A percentile compares a stretch with the other conserved stretches of the same genome.
Evolutionary conservation across 148 eudicot species (phyloP).

Genomic region (Fallopia convolvulus): DNA sequence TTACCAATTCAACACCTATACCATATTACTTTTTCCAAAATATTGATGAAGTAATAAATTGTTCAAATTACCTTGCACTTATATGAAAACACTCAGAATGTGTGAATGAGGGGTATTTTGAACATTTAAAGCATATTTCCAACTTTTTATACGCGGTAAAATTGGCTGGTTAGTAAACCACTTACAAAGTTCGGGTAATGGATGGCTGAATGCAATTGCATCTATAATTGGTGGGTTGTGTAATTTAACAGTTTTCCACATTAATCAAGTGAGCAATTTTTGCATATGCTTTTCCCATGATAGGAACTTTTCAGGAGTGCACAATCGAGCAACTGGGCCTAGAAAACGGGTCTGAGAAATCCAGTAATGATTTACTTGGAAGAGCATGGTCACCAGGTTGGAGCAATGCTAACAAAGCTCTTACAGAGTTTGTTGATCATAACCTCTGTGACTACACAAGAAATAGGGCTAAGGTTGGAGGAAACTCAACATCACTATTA

Average conservation of each 20-base stretch:
- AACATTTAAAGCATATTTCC: background rate
- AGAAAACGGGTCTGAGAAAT: constrained; percentile 75
- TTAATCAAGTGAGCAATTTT: background rate
- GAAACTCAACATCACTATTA: constrained; percentile 70
- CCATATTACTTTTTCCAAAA: background rate
- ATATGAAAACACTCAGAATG: background rate
- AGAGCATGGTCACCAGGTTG: constrained; percentile 97
- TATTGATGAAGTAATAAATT: background rate
- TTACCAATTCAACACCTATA: background rate
- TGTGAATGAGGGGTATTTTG: background rate
- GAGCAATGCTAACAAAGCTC: constrained; percentile 71
- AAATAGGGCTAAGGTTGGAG: constrained; percentile 47
- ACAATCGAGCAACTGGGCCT: constrained; percentile 74
- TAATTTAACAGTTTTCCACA: background rate
- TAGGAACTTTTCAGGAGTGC: constrained; percentile 44
- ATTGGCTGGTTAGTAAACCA: background rate
- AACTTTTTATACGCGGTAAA: background rate
- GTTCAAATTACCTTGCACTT: background rate
- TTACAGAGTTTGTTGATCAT: constrained; percentile 59
- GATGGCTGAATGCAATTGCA: background rate
- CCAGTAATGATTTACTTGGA: constrained; percentile 83
- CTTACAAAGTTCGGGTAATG: background rate
- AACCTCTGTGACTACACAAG: constrained; percentile 56
- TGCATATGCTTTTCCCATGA: constrained; percentile 11
- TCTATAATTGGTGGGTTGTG: background rate